Evolutionary conservation across 2,329 filamentous ascomycete species (phyloP).

Genomic region (Xylariaceae sp.): DNA sequence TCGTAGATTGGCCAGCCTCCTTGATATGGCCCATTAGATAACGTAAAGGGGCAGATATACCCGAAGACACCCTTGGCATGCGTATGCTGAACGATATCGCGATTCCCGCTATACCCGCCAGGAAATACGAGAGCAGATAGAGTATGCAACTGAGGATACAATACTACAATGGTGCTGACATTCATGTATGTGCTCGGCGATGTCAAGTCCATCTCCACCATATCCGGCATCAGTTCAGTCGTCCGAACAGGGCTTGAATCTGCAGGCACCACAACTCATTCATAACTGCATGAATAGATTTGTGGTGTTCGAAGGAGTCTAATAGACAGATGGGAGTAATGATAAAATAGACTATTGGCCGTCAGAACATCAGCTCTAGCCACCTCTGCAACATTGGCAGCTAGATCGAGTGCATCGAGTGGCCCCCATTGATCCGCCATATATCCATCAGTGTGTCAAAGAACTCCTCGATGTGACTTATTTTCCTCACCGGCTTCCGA

Average conservation of each 20-base stretch:
- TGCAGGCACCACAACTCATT: not conserved
- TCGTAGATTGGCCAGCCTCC: not conserved
- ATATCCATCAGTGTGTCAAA: not conserved
- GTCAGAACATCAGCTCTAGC: not conserved
- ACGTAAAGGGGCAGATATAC: not conserved
- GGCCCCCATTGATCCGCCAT: not conserved
- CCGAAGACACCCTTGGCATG: not conserved
- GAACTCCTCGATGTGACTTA: not conserved
- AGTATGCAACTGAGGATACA: not conserved
- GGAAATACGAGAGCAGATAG: not conserved
- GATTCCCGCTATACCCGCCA: not conserved
- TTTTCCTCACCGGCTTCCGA: not conserved
- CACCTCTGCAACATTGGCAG: not conserved
- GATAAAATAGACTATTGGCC: not conserved
- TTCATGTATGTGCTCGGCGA: not conserved
- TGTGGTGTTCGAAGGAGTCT: not conserved
- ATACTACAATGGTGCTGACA: too few relatives aligned
- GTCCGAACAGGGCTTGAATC: not conserved
- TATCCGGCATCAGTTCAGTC: not conserved
- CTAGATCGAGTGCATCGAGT: not conserved
- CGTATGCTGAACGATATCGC: not conserved
- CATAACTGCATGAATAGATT: not conserved
- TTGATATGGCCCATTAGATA: not conserved
- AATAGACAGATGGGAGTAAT: not conserved
- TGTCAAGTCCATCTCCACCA: too few relatives aligned